phyloP scores from a whole-genome alignment of 2,329 filamentous ascomycete species.

The Hymenoscyphus occultus region DNA sequence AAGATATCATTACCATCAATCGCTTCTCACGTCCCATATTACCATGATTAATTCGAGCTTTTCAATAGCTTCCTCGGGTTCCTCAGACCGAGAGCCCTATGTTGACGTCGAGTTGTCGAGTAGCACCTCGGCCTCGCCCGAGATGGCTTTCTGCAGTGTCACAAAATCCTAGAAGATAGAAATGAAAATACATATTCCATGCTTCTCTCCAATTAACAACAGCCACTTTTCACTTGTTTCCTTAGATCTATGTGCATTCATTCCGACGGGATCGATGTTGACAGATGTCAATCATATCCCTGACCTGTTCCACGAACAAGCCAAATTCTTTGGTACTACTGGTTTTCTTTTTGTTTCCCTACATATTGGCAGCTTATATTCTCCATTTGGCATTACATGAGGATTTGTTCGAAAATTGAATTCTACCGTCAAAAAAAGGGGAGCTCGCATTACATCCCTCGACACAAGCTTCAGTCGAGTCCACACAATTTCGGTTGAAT shows the following conservation, averaged over 20 bases:
- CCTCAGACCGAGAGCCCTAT: neutral
- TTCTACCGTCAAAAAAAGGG: neutral
- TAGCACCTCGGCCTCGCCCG: conserved; percentile 2
- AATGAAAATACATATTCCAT: conserved; percentile 1
- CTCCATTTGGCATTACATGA: neutral
- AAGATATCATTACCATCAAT: neutral
- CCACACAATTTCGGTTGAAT: conserved; percentile 8
- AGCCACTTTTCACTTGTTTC: neutral
- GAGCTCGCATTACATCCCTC: neutral
- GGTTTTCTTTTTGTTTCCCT: neutral
- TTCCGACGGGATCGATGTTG: conserved; percentile 1
- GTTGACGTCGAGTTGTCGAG: conserved; percentile 8
- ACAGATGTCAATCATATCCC: neutral
- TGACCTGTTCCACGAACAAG: neutral
- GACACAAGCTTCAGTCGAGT: neutral
- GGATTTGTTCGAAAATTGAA: neutral
- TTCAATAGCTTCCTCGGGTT: conserved; percentile 4
- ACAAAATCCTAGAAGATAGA: neutral
- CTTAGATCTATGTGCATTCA: neutral
- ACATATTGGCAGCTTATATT: neutral
- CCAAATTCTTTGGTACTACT: neutral
- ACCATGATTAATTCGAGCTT: neutral
- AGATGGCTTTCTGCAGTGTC: neutral
- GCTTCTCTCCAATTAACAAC: neutral
- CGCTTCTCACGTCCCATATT: conserved; percentile 7